Base-by-base conservation (phyloP, 106 monocot genomes). In the Phalaenopsis aphrodite region DNA sequence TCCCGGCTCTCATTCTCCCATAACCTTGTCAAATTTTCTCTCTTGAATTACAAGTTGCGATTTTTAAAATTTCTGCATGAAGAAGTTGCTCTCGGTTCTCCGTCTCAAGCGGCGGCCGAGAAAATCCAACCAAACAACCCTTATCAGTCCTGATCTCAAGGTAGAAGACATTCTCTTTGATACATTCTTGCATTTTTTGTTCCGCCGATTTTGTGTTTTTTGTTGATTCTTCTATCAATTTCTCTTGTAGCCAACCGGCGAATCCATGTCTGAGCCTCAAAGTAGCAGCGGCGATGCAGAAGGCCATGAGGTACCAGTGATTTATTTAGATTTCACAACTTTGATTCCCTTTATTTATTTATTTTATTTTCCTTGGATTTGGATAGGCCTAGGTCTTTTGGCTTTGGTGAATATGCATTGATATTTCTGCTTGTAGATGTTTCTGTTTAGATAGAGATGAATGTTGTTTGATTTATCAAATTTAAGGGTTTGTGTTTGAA, bases 61-160 rank as follows among this genome's bases (percentile, higher is more conserved):
- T 39, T 38, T 66, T 74, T 45, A 18, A 21, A 42, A 19, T 36
- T 74, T n/a, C 8, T 45, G 45, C 43, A 74, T 74, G 74, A 74
- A 74, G 43, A 42, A n/a, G 74, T 45, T 24, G 43, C 18, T 43
- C 74, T 74, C 74, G 17, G 43, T n/a, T 74, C 43, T 74, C 74
- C 19, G 74, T 45, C 43, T 74, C 43, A 74, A n/a, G 43, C 43
- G 45, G 36, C 43, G 45, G 36, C 69, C 5, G 37, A 74, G 43
- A 74, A 74, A 43, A 45, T 74, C 74, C 19, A 74, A 74, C 19
- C 74, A 42, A 42, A 42, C 74, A 74, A 45, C 74, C 18, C 17
- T 45, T 43, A 74, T 43, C 74, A 8, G n/a, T 15, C 8, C 74
- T 45, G 74, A 74, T 45, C 18, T 19, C 43, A n/a, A 42, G 42